phyloP scores from a whole-genome alignment of 352 stramenopile genomes.

The Thraustochytrium sp. region DNA sequence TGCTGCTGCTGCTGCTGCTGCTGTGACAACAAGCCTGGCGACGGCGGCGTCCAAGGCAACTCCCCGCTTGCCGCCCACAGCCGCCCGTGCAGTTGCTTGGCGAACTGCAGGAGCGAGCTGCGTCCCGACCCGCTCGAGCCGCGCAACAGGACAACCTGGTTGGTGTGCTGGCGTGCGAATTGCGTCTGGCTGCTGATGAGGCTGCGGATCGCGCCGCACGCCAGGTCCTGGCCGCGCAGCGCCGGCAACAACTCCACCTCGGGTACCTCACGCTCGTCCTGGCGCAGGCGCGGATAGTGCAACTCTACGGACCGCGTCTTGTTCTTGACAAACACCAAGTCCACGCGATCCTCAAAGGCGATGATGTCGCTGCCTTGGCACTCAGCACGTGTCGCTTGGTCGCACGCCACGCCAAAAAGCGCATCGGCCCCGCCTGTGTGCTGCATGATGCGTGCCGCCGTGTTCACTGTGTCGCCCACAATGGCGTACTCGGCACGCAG shows the following conservation, averaged over 20 bases:
- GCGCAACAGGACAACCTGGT: slow-evolving; percentile 27
- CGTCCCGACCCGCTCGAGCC: neutral
- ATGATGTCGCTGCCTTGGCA: slow-evolving; percentile 10
- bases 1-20: neutral
- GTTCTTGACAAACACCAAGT: slow-evolving; percentile 6
- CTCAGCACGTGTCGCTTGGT: neutral
- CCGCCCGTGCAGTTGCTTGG: neutral
- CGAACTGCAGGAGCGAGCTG: neutral
- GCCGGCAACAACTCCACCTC: no score
- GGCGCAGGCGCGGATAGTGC: neutral
- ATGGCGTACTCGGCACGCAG: slow-evolving; percentile 85
- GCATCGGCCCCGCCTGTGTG: neutral
- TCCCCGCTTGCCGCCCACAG: no score
- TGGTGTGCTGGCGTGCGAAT: neutral
- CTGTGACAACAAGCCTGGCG: neutral
- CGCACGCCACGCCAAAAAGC: neutral
- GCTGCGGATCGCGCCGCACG: neutral
- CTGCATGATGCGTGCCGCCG: slow-evolving; percentile 80
- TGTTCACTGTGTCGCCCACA: slow-evolving; percentile 83
- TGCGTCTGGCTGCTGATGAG: neutral
- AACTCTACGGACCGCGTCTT: neutral
- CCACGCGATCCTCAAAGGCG: neutral
- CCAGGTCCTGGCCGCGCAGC: slow-evolving; percentile 19
- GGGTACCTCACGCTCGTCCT: no score
- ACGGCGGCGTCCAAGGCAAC: no score